Conservation (phyloP, 257 asterid genomes). For the Orobanche coerulescens region DNA sequence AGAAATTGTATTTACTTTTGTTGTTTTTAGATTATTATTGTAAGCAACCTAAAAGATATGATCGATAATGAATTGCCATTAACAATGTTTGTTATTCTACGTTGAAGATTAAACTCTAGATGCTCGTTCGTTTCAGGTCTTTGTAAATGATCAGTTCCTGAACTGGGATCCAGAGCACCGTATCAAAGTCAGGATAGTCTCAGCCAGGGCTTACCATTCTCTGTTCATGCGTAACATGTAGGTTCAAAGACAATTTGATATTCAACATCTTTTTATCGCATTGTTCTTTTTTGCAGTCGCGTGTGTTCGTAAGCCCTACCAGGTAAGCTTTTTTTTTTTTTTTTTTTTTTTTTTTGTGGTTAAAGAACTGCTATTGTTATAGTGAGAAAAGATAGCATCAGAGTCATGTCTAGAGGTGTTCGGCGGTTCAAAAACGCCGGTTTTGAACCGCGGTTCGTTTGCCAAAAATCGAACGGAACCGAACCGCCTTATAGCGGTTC, state of each 20-base stretch:
- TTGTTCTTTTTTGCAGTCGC: conserved; percentile 33
- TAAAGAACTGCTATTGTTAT: conserved; percentile 4
- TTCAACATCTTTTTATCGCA: background rate
- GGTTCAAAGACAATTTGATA: conserved; percentile 11
- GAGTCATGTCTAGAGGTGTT: conserved; percentile 15
- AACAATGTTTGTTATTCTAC: background rate
- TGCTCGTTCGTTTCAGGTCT: conserved; percentile 47
- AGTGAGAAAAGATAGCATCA: conserved; percentile 20
- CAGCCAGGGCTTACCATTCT: conserved; percentile 94
- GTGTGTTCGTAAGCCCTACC: conserved; percentile 23
- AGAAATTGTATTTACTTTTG: background rate
- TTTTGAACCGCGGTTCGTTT: too few species aligned
- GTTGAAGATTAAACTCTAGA: background rate
- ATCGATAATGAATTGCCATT: background rate
- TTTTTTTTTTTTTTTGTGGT: conserved; percentile 1
- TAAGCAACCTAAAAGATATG: background rate
- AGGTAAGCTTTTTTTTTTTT: conserved; percentile 36
- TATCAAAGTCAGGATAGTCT: conserved; percentile 91
- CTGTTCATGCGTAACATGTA: conserved; percentile 56
- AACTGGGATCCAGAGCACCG: conserved; percentile 93
- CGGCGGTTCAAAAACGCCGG: too few species aligned
- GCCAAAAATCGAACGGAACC: too few species aligned
- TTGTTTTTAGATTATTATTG: background rate
- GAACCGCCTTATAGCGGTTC: too few species aligned
- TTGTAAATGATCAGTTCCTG: conserved; percentile 84